These are phyloP conservation scores for Aspergillus calidoustus DNA, from an alignment of 2,329 filamentous ascomycete genomes.

Conservation along the genomic window DNA sequence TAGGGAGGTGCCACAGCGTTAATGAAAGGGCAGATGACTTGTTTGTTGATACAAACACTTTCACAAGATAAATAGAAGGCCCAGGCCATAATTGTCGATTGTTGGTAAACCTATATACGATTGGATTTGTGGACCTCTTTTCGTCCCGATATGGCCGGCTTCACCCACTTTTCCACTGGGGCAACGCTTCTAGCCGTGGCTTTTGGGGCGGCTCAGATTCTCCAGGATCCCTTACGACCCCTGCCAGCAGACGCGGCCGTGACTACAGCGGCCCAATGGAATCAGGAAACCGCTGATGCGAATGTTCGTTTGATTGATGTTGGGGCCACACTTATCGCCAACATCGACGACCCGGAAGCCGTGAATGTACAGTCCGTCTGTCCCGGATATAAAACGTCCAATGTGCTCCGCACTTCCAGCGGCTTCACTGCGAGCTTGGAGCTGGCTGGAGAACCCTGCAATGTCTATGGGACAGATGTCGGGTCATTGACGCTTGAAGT, in stretches of 20 bases:
- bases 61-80: conserved; percentile 15
- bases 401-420: conserved; percentile 50
- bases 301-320: conserved; percentile 40
- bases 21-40: conserved; percentile 9
- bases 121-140: conserved; percentile 3
- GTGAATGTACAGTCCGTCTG: conserved; percentile 67
- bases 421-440: conserved; percentile 59
- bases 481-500: conserved; percentile 64
- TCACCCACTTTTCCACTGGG: conserved; percentile 27
- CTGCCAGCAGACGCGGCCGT: conserved; percentile 14
- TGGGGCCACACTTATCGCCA: conserved; percentile 61
- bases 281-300: conserved; percentile 55
- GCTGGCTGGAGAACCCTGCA: conserved; percentile 63
- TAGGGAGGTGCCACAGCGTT: conserved; percentile 17
- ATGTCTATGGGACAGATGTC: conserved; percentile 78
- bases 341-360: conserved; percentile 67
- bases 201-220: conserved; percentile 28
- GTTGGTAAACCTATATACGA: conserved; percentile 14
- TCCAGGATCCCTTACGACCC: conserved; percentile 16
- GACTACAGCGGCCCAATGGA: conserved; percentile 25
- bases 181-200: conserved; percentile 33
- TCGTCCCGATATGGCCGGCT: conserved; percentile 30
- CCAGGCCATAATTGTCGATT: not conserved
- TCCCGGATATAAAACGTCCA: conserved; percentile 62
- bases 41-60: not conserved